Evolutionary conservation across 371 early-diverging fungal genomes (phyloP), one percentile per base, ranked within the genome.

Genomic region (Polyrhizophydium stewartii): DNA sequence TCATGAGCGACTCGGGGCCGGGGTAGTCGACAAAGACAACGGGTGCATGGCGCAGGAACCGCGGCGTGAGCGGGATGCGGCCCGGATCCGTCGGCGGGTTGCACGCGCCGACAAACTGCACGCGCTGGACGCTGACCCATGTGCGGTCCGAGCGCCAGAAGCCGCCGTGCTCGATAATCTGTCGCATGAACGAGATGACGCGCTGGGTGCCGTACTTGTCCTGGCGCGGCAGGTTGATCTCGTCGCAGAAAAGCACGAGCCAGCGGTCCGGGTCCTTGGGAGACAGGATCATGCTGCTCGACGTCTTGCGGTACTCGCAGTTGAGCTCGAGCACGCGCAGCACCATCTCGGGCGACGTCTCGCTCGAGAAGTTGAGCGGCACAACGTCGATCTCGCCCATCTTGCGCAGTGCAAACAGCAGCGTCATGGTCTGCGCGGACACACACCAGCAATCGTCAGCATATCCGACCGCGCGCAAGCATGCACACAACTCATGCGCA

Each of bases 81-180:
- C 99, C 99, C 38, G 98, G 94, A 77, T 99, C 98, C 0, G 98
- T 98, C 1, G 99, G 99, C 52, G 99, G 99, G 65, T 99, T 99
- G 81, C 98, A 98, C 19, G 99, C 99, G 60, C 99, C 99, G 17
- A 98, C 97, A 75, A 99, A 96, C 75, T 97, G 97, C 58, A 98
- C 92, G 37, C 96, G 89, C 78, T 96, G 95, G 38, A 99, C 73
- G 37, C 83, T 73, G 31, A 99, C 94, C 96, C 96, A 98, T 19
- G 88, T 73, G 65, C 93, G 90, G 71, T 94, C 94, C 0, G 92
- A 85, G 61, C 96, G 81, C 97, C 97, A 98, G 85, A 89, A 99
- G 32, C 98, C 98, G 59, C 92, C 91, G 68, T 91, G 90, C 73
- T 96, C 97, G 12, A 99, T 89, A 56, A 98, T 73, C 66, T 95